Evolutionary conservation across 345 rosid genomes (phyloP).

Genomic region (Aurinia saxatilis): DNA sequence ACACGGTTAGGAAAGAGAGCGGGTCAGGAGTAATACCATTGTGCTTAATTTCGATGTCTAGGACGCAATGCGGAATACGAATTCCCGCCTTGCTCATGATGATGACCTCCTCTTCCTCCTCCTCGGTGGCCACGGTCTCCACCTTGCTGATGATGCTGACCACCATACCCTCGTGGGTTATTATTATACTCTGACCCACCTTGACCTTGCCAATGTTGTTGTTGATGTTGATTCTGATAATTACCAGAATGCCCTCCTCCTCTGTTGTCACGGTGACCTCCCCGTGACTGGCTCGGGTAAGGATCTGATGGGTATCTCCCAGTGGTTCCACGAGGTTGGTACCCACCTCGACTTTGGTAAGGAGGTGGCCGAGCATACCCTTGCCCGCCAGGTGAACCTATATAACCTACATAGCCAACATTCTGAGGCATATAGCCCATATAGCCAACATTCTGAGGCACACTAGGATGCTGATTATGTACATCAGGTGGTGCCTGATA

Average conservation of each 20-base stretch:
- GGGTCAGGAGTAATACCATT: neutral
- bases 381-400: constrained; percentile 21
- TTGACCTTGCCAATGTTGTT: constrained; percentile 24
- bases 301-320: constrained; percentile 31
- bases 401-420: constrained; percentile 21
- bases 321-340: constrained; percentile 31
- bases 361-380: constrained; percentile 24
- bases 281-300: constrained; percentile 32
- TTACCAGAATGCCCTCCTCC: constrained; percentile 18
- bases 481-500: constrained; percentile 17
- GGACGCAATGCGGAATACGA: constrained; percentile 31
- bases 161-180: constrained; percentile 22
- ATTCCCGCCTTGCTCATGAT: constrained; percentile 24
- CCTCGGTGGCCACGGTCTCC: neutral
- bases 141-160: constrained; percentile 19
- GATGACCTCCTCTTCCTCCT: constrained; percentile 7
- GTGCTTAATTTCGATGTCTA: constrained; percentile 16
- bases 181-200: constrained; percentile 13
- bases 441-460: constrained; percentile 18
- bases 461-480: constrained; percentile 28
- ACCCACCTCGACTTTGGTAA: constrained; percentile 25
- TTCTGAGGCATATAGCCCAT: constrained; percentile 21
- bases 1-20: neutral
- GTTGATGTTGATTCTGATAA: constrained; percentile 21
- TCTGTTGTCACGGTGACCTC: constrained; percentile 29